Conservation (phyloP, 257 asterid species). For the Capsicum chinense region DNA sequence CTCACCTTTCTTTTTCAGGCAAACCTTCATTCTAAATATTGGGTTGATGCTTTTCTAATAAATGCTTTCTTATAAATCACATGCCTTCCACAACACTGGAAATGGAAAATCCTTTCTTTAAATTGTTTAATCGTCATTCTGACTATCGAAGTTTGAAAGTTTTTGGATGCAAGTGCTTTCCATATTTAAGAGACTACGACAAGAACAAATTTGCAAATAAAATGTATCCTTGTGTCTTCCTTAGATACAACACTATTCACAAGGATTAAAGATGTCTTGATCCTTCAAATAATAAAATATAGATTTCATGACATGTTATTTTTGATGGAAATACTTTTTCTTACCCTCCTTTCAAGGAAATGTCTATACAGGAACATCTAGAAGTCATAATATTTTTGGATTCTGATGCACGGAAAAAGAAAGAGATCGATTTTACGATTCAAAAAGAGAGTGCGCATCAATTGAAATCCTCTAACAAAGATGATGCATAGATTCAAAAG, state of each 20-base stretch:
- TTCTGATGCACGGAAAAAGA: too few species aligned
- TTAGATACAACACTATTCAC: background rate
- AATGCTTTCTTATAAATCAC: too few species aligned
- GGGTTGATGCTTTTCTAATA: too few species aligned
- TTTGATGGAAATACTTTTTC: background rate
- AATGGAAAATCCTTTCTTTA: too few species aligned
- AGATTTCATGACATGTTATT: too few species aligned
- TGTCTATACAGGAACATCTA: background rate
- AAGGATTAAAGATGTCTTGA: background rate
- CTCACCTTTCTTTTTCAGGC: too few species aligned
- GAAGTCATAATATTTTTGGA: too few species aligned
- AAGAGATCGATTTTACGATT: too few species aligned
- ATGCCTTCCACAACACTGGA: too few species aligned
- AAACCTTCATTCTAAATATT: too few species aligned
- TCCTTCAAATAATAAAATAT: background rate
- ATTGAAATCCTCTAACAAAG: background rate
- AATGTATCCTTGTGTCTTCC: background rate
- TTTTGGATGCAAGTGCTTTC: constrained; percentile 30
- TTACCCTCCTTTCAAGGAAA: background rate
- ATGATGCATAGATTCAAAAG: background rate
- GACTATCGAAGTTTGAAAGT: constrained; percentile 17
- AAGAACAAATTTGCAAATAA: background rate
- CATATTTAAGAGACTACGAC: constrained; percentile 24
- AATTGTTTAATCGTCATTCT: background rate
- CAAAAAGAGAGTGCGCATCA: too few species aligned